These are phyloP conservation scores for Casaregolazyma suthepensis DNA, from an alignment of 1,139 yeast genomes.

Conservation along the genomic window DNA sequence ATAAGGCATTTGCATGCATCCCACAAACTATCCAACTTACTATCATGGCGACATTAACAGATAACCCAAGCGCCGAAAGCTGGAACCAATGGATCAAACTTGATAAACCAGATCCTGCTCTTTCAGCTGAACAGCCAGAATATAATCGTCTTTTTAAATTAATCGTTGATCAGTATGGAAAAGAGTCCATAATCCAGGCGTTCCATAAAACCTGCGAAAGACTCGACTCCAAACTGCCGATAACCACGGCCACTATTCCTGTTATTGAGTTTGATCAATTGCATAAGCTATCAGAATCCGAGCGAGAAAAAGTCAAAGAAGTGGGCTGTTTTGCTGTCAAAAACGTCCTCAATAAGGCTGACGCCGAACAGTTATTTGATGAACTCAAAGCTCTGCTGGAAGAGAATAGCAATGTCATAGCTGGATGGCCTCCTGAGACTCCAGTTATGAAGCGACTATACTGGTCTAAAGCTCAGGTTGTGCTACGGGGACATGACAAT, in stretches of 20 bases:
- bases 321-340: slow-evolving; percentile 33
- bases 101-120: background rate
- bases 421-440: slow-evolving; percentile 29
- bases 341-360: slow-evolving; percentile 29
- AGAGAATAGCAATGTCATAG: slow-evolving; percentile 71
- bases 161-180: background rate
- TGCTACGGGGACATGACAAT: slow-evolving; percentile 41
- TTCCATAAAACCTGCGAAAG: background rate
- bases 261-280: slow-evolving; percentile 3
- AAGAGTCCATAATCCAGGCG: background rate
- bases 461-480: slow-evolving; percentile 42
- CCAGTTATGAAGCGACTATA: slow-evolving; percentile 35
- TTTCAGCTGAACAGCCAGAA: background rate
- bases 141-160: background rate
- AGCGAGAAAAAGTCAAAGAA: slow-evolving; percentile 14
- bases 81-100: slow-evolving; percentile 1
- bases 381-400: slow-evolving; percentile 81
- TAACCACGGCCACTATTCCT: slow-evolving; percentile 9
- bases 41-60: background rate
- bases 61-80: slow-evolving; percentile 1
- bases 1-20: background rate
- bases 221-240: background rate
- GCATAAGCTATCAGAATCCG: background rate
- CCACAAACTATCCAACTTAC: background rate
- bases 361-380: slow-evolving; percentile 23